phyloP scores from a whole-genome alignment of 768 basidiomycete species.

The Cyclocybe cylindracea region DNA sequence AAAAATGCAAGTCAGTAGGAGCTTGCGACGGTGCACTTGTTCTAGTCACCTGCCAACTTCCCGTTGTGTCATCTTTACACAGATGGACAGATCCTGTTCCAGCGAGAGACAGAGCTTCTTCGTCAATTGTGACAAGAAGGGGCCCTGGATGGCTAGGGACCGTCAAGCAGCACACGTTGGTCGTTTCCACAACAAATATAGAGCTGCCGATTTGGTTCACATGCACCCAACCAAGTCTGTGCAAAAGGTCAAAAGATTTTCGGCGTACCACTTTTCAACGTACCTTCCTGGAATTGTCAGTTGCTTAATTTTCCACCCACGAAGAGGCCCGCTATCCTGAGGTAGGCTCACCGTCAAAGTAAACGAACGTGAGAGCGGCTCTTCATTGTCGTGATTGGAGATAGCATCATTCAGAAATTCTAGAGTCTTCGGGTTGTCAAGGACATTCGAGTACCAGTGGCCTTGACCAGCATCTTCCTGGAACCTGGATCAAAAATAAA shows the following conservation, averaged over 20 bases:
- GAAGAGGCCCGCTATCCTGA: conserved; percentile 64
- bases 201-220: conserved; percentile 17
- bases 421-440: conserved; percentile 56
- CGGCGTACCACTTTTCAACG: conserved; percentile 13
- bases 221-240: conserved; percentile 40
- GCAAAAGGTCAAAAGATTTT: not conserved
- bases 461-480: conserved; percentile 60
- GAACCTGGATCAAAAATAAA: conserved; percentile 36
- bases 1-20: not conserved
- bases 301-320: conserved; percentile 67
- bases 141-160: not conserved
- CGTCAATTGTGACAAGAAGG: conserved; percentile 5
- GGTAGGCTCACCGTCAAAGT: conserved; percentile 77
- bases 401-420: conserved; percentile 49
- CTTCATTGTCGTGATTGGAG: conserved; percentile 9
- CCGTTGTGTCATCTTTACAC: conserved; percentile 6
- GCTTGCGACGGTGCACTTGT: not conserved
- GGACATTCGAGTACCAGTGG: conserved; percentile 72
- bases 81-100: too few species aligned
- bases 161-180: conserved; percentile 20
- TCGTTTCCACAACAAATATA: conserved; percentile 12
- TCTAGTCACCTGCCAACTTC: conserved; percentile 17
- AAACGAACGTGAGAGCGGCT: conserved; percentile 37
- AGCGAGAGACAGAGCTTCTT: too few species aligned
- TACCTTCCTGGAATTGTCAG: conserved; percentile 71